Conservation (phyloP, 352 stramenopile species). For the Globisporangium lucens region DNA sequence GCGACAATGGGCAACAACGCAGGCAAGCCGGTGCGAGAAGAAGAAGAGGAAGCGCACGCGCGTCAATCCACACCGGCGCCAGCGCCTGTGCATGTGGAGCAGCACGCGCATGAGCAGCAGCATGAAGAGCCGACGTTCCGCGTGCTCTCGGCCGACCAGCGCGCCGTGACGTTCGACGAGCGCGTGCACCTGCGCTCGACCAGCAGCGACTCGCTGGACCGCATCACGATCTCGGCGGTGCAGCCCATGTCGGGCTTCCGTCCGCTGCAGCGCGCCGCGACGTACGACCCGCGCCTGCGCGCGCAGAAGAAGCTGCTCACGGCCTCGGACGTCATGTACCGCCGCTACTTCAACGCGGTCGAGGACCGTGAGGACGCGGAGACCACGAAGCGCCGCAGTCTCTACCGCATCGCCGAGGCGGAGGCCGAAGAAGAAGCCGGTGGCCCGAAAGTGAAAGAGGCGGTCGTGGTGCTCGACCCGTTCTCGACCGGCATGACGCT, state of each 20-base stretch:
- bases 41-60: neutral
- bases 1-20: slow-evolving; percentile 9
- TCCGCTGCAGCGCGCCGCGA: slow-evolving; percentile 70
- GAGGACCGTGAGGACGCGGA: slow-evolving; percentile 47
- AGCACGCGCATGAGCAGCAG: neutral
- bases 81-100: neutral
- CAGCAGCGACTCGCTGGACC: slow-evolving; percentile 15
- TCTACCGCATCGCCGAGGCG: slow-evolving; percentile 62
- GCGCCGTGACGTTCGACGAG: slow-evolving; percentile 81
- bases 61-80: neutral
- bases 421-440: slow-evolving; percentile 22
- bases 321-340: slow-evolving; percentile 76
- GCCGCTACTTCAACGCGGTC: slow-evolving; percentile 81
- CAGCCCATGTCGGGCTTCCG: slow-evolving; percentile 66
- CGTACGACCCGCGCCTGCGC: slow-evolving; percentile 72
- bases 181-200: slow-evolving; percentile 52
- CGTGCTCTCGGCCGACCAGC: slow-evolving; percentile 64
- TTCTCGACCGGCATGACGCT: slow-evolving; percentile 95
- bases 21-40: neutral
- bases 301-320: slow-evolving; percentile 55
- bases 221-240: slow-evolving; percentile 43
- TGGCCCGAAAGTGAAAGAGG: slow-evolving; percentile 34
- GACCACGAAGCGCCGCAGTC: slow-evolving; percentile 18
- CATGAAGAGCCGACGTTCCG: slow-evolving; percentile 38
- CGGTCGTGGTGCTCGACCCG: slow-evolving; percentile 93